Conservation (phyloP, 1,139 yeast genomes). For the Magnusiomyces paraingens region DNA sequence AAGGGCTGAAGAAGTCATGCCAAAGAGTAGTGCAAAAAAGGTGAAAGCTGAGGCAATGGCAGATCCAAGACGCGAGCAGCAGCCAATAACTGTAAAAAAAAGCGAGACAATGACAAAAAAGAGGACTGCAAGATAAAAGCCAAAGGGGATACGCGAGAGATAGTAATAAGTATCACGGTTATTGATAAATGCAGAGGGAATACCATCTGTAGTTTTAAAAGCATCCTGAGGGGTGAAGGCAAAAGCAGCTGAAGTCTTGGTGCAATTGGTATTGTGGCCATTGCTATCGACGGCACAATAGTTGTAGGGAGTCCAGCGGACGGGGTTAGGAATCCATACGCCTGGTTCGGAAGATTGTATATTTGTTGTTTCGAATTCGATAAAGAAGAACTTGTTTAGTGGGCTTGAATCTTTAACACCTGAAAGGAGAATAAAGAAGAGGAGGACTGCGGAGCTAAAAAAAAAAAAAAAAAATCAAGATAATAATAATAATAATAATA, state of each 20-base stretch:
- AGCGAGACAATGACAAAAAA: constrained; percentile 49
- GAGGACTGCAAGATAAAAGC: constrained; percentile 56
- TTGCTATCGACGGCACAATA: constrained; percentile 44
- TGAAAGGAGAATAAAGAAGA: constrained; percentile 56
- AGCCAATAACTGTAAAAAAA: constrained; percentile 34
- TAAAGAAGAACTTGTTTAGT: constrained; percentile 57
- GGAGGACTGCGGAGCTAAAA: constrained; percentile 43
- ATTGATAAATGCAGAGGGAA: constrained; percentile 45
- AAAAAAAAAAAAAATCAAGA: neutral
- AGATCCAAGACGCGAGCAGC: constrained; percentile 32
- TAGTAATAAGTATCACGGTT: constrained; percentile 50
- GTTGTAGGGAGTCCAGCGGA: constrained; percentile 71
- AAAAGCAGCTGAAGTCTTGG: constrained; percentile 46
- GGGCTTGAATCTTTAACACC: constrained; percentile 50
- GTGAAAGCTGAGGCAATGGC: constrained; percentile 32
- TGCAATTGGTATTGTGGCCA: constrained; percentile 42
- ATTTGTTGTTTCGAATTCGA: constrained; percentile 59
- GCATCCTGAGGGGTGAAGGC: constrained; percentile 62
- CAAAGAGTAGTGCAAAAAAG: constrained; percentile 46
- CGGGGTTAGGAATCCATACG: constrained; percentile 29
- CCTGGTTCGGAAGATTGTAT: constrained; percentile 40
- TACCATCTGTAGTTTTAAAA: constrained; percentile 39
- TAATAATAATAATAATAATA: too few relatives aligned
- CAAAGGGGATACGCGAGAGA: constrained; percentile 61
- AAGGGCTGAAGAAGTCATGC: constrained; percentile 49